Evolutionary conservation across 1,284 basidiomycete genomes (phyloP), one percentile per base, ranked within the genome.

Genomic region (Irpex sp.): DNA sequence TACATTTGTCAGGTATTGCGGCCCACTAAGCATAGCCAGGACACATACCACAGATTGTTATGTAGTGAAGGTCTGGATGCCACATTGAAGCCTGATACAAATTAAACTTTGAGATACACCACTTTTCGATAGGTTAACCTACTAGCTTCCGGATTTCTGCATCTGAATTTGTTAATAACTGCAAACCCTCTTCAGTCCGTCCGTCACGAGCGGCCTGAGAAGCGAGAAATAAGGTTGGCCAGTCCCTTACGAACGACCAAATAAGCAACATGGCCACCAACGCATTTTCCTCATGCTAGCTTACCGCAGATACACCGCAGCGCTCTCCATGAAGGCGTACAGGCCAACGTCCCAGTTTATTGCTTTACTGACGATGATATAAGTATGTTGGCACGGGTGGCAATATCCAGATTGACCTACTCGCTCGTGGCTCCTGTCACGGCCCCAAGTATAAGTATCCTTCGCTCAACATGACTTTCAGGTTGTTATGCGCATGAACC

Each of bases 121-220:
- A 2, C 5, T 34, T 34, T 1, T 44, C 40, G 17, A 2, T 52
- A 9, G 4, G 13, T 52, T 21, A 7, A 58, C 64, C 11, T 19
- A 65, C 64, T n/a, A 65, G 58, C 21, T 63, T 62, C 47, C 62
- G 62, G 13, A 65, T 65, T 31, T 65, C 64, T 26, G 34, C 64
- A 51, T 65, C 64, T 1, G 64, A 63, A 15, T 55, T 48, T 9
- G 40, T 17, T 0, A 65, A 19, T 0, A 37, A 31, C 19, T 44
- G 4, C 3, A 58, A 26, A 1, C 59, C 64, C 15, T 60, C 62
- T 55, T 63, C 59, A n/a, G 58, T 56, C 1, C 57, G 59, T 4
- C 59, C 62, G 4, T 60, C 37, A 7, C 60, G 59, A 17, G 59
- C 56, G 5, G 64, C 64, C 19, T 61, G 47, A 11, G 49, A 38